These are phyloP conservation scores for Coniferiporia sulphurascens DNA, from an alignment of 1,284 basidiomycete genomes.

Conservation along the genomic window DNA sequence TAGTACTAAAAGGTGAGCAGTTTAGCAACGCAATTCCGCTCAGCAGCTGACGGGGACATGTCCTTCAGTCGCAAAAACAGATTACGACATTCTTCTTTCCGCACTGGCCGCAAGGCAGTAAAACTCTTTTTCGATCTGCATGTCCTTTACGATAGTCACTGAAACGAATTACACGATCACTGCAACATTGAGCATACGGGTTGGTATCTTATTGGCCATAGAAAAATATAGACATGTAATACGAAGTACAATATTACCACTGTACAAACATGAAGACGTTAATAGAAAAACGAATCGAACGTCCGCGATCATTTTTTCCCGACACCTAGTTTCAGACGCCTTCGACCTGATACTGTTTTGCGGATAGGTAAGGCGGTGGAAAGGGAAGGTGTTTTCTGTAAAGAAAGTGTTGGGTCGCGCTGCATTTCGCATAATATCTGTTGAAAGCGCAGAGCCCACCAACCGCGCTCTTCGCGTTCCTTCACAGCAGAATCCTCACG, in stretches of 20 bases:
- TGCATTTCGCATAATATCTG: conserved; percentile 57
- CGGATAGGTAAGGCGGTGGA: not conserved
- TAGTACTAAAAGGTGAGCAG: conserved; percentile 73
- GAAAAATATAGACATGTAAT: conserved; percentile 2
- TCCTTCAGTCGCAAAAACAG: conserved; percentile 64
- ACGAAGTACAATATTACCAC: conserved; percentile 9
- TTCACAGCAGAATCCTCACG: conserved; percentile 31
- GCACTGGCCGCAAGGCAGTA: conserved; percentile 66
- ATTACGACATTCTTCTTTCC: conserved; percentile 70
- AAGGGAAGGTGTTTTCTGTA: not conserved
- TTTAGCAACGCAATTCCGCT: not conserved
- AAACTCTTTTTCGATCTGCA: not conserved
- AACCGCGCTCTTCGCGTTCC: conserved; percentile 71
- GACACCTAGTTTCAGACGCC: conserved; percentile 5
- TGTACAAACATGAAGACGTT: not conserved
- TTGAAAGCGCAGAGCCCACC: conserved; percentile 74
- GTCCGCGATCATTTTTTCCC: not conserved
- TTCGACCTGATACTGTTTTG: conserved; percentile 9
- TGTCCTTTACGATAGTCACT: not conserved
- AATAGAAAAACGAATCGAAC: not conserved
- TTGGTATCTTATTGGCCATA: not conserved
- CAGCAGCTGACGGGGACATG: not conserved
- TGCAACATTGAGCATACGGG: not conserved
- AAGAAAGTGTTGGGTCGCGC: conserved; percentile 14
- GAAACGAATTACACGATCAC: not conserved